These are phyloP conservation scores for Fusarium mexicanum DNA, from an alignment of 2,329 filamentous ascomycete genomes.

Conservation along the genomic window DNA sequence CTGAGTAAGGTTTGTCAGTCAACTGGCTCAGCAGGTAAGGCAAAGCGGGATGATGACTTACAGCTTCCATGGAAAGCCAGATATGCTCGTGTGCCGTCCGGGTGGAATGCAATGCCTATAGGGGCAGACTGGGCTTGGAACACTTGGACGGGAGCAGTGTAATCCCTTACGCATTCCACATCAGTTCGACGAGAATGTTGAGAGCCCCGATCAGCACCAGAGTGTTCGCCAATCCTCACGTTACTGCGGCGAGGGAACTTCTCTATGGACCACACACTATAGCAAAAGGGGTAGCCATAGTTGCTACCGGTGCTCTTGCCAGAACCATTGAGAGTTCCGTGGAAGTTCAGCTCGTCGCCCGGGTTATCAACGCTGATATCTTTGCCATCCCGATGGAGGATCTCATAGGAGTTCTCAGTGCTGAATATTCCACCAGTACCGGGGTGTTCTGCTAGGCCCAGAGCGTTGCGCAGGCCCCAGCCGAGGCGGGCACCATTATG, in stretches of 20 bases:
- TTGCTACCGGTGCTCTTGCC: conserved; percentile 57
- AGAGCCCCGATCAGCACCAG: conserved; percentile 47
- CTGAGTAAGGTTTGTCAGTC: conserved; percentile 40
- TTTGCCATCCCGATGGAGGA: conserved; percentile 65
- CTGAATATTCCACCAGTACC: conserved; percentile 61
- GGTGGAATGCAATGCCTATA: conserved; percentile 74
- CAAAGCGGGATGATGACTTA: conserved; percentile 46
- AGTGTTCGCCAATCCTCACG: conserved; percentile 58
- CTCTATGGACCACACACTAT: conserved; percentile 69
- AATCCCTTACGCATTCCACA: conserved; percentile 54
- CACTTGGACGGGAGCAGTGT: conserved; percentile 63
- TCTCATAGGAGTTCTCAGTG: conserved; percentile 77
- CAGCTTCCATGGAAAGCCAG: conserved; percentile 79
- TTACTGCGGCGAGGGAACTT: conserved; percentile 45
- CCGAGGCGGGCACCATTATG: conserved; percentile 63
- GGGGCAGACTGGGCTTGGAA: conserved; percentile 75
- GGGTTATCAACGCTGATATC: conserved; percentile 76
- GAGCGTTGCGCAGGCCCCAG: conserved; percentile 74
- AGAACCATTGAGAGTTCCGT: conserved; percentile 63
- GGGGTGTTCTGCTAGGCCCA: conserved; percentile 72
- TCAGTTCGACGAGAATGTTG: conserved; percentile 52
- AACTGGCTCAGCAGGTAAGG: not conserved
- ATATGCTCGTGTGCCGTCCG: conserved; percentile 67
- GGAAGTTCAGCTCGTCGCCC: conserved; percentile 78
- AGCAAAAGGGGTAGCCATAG: conserved; percentile 78